Evolutionary conservation across 257 asterid genomes (phyloP), one percentile per base, ranked within the genome.

Genomic region (Lithospermum erythrorhizon): DNA sequence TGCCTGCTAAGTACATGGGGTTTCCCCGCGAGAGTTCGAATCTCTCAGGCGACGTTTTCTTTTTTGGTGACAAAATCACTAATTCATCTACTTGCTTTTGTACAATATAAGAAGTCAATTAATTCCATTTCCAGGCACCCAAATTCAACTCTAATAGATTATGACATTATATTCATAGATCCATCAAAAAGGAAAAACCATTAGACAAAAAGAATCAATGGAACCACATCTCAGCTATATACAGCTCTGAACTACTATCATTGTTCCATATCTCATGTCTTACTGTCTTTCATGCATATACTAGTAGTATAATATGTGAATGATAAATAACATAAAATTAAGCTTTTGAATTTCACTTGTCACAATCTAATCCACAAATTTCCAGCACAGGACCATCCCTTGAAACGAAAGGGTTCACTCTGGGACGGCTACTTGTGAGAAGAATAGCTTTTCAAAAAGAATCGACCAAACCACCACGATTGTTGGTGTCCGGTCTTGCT

Each of bases 1-100:
- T 78, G 81, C 83, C 83, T 74, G 80, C 80, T 74, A 78, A 74
- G 71, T 87, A 87, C 96, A 87, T 90, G 96, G 95, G 94, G 87
- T 82, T 78, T 84, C 86, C 94, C 97, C 97, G 96, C 96, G 94
- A 87, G 97, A 90, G 96, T 85, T 87, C 91, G 96, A 87, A 82
- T 87, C 96, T 87, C 96, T 82, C 96, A 87, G 96, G 96, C 94
- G 91, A 81, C 94, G 91, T 8, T 41, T 35, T 35, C 9, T 35
- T 35, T 35, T 3, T 5, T 5, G 29, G 29, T 25, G 4, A 25
- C 29, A 25, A 5, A 25, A 25, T 25, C 4, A 25, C 29, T 25
- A 5, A 25, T 25, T 25, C 32, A 27, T 27, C 7, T 27, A 27
- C 0, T 27, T 27, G 32, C 32, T 27, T 3, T 27, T 5, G 32